Base-by-base conservation (phyloP, 805 yeast genomes). In the Wickerhamiella allomyrinae region DNA sequence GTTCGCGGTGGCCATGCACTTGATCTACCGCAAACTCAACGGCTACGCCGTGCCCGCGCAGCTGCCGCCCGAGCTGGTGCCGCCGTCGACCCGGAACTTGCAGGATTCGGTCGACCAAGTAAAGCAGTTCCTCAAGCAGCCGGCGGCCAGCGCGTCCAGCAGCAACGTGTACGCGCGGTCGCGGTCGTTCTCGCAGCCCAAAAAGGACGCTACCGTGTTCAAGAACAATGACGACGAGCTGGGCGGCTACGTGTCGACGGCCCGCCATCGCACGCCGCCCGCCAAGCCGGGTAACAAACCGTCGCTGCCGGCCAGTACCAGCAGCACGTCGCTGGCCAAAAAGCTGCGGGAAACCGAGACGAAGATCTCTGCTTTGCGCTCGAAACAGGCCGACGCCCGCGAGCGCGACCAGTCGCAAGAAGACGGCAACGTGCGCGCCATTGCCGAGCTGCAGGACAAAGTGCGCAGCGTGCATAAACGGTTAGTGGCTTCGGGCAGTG, bases 1-100 rank as follows among this genome's bases (percentile, higher is more conserved):
- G 59, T 91, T 89, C 65, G 80, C 95, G 0, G 86, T 91, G 27
- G 96, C 97, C 24, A 91, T 89, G 97, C 96, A 93, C 68, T 68
- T 89, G 45, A 89, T 89, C 35, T 89, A 91, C 63, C 74, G 95
- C 59, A 73, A 89, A 48, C 66, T 89, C 57, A 87, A 86, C 56
- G 96, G 96, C 2, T 76, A 74, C 49, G 84, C 80, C n/a, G 63
- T 91, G 40, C 98, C 98, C 20, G 57, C 68, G 38, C 67, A 76
- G 42, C 69, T 89, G 41, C 97, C 97, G 2, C 85, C 93, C 2
- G 94, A 86, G 56, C 71, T 89, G 49, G 66, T 86, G 23, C 97
- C 98, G 7, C 93, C 94, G 2, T 80, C 94, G 7, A 72, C 80
- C 29, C 75, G 77, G 53, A 69, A 80, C 45, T 63, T 91, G 46